Conservation (phyloP, 805 yeast genomes). For the Lachancea lanzarotensis region DNA sequence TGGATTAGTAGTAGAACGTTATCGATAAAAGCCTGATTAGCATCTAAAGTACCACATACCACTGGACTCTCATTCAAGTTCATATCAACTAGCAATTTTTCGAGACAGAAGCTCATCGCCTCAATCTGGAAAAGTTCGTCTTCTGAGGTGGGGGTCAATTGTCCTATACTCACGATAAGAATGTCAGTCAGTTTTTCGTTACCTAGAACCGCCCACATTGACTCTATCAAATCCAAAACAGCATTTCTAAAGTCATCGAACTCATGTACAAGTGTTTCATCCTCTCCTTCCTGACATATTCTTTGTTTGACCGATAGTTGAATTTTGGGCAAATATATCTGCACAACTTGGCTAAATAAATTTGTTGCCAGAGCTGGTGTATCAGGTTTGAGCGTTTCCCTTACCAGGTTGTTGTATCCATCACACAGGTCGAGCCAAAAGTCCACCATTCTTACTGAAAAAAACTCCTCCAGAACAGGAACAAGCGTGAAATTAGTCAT, state of each 20-base stretch:
- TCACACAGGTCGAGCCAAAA: conserved; percentile 70
- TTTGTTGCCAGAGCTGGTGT: conserved; percentile 31
- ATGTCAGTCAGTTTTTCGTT: conserved; percentile 29
- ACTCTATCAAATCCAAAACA: conserved; percentile 70
- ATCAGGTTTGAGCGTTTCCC: conserved; percentile 26
- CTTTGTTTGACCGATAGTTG: conserved; percentile 39
- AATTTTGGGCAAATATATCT: conserved; percentile 63
- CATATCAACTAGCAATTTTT: conserved; percentile 25
- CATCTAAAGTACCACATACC: conserved; percentile 23
- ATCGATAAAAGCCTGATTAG: conserved; percentile 16
- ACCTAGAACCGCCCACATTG: conserved; percentile 61
- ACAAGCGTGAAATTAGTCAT: conserved; percentile 51
- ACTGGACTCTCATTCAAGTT: conserved; percentile 25
- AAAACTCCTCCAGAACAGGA: conserved; percentile 54
- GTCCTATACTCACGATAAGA: conserved; percentile 25
- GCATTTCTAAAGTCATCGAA: conserved; percentile 65
- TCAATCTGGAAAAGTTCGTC: conserved; percentile 27
- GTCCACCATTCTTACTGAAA: conserved; percentile 49
- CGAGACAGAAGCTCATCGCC: conserved; percentile 28
- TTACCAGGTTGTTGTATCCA: conserved; percentile 37
- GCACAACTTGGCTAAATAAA: conserved; percentile 47
- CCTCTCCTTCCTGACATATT: conserved; percentile 28
- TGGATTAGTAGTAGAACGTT: conserved; percentile 23
- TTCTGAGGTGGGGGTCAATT: conserved; percentile 9
- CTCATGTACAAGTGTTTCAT: conserved; percentile 35